Percentiles rank a stretch among this genome's conserved stretches.
Conservation (phyloP, 345 rosid genomes). For the Camelina hispida region DNA sequence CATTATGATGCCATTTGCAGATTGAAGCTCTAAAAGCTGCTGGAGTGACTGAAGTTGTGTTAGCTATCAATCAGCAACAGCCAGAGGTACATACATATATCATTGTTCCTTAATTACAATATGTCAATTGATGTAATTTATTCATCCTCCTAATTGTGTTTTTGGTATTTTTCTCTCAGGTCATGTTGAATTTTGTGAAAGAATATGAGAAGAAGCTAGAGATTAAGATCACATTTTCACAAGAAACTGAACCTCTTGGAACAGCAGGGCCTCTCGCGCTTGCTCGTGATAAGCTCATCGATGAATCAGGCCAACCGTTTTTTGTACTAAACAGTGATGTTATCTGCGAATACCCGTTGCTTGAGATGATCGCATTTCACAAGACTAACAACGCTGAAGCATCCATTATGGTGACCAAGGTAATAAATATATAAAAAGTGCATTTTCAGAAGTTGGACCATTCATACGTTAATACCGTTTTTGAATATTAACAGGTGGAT, state of each 20-base stretch:
- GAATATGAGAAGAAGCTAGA: conserved; percentile 86
- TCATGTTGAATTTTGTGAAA: conserved; percentile 79
- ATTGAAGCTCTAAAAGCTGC: conserved; percentile 79
- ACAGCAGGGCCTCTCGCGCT: conserved; percentile 96
- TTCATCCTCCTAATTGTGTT: background rate
- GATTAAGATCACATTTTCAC: conserved; percentile 85
- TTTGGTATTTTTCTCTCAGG: background rate
- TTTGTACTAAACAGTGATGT: conserved; percentile 52
- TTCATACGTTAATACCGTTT: background rate
- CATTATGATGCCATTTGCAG: conserved; percentile 11
- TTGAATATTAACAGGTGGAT: conserved; percentile 50
- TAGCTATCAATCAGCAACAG: conserved; percentile 88
- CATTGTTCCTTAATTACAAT: conserved; percentile 25
- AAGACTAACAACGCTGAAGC: conserved; percentile 17
- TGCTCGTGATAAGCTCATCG: conserved; percentile 78
- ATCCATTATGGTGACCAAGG: conserved; percentile 61
- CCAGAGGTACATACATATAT: conserved; percentile 65
- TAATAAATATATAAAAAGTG: background rate
- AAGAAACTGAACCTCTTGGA: conserved; percentile 92
- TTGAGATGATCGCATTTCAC: conserved; percentile 27
- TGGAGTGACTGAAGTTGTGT: conserved; percentile 88
- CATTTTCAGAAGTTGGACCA: background rate
- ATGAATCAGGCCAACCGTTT: conserved; percentile 72
- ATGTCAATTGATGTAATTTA: background rate
- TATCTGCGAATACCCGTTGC: conserved; percentile 81